Percentiles rank a stretch among this genome's conserved stretches.
phyloP scores from a whole-genome alignment of 2,329 filamentous ascomycete genomes.

The Paraconiothyrium sp. region DNA sequence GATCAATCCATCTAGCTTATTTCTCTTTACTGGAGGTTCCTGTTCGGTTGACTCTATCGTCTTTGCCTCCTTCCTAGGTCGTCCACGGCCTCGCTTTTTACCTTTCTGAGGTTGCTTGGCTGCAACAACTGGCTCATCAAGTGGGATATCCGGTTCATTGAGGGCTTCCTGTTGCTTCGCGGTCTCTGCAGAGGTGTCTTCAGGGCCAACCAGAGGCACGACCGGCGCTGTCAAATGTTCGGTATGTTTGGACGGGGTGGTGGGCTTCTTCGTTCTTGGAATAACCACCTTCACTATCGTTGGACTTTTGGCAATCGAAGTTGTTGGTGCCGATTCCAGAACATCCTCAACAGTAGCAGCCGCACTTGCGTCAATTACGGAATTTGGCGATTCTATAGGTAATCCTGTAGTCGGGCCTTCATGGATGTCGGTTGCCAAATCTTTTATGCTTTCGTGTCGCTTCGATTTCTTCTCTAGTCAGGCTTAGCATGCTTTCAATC shows the following conservation, averaged over 20 bases:
- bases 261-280: constrained; percentile 12
- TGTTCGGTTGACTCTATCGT: constrained; percentile 17
- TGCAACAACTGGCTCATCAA: constrained; percentile 6
- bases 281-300: constrained; percentile 17
- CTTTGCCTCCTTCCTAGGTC: constrained; percentile 38
- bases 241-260: background rate
- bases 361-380: background rate
- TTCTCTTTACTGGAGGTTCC: constrained; percentile 6
- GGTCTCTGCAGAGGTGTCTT: constrained; percentile 22
- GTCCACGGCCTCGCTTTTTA: constrained; percentile 44
- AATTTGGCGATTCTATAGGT: background rate
- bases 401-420: background rate
- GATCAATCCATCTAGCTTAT: background rate
- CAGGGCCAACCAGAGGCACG: background rate
- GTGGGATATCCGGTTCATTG: constrained; percentile 24
- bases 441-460: background rate
- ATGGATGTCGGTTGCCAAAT: background rate
- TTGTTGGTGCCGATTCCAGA: background rate
- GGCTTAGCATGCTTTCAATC: background rate
- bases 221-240: background rate
- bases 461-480: constrained; percentile 11
- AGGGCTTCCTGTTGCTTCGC: constrained; percentile 35
- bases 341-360: background rate
- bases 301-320: constrained; percentile 12
- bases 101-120: constrained; percentile 18